Conservation (phyloP, 225 moss, liverwort and hornwort genomes). For the Sphagnum contortum region DNA sequence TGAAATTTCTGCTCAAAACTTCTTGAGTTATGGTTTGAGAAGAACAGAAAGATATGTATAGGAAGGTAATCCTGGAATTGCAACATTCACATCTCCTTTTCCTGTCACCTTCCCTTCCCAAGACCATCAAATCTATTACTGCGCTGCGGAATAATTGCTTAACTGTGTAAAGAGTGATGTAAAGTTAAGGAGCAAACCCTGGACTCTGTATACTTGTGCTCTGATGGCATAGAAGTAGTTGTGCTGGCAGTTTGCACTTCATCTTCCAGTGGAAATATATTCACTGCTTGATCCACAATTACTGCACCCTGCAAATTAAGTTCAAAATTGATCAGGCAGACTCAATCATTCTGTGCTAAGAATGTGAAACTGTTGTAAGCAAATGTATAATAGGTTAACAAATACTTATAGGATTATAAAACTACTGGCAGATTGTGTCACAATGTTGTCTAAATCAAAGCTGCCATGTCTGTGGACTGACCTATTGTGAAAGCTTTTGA, state of each 20-base stretch:
- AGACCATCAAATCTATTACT: not conserved
- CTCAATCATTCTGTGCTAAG: no score
- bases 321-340: no score
- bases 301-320: constrained; percentile 35
- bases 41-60: not conserved
- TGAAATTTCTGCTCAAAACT: no score
- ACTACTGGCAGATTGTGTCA: not conserved
- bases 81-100: no score
- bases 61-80: not conserved
- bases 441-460: not conserved
- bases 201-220: constrained; percentile 23
- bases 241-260: constrained; percentile 31
- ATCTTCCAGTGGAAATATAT: constrained; percentile 39
- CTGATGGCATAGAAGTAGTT: constrained; percentile 20
- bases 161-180: no score
- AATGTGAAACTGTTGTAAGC: no score
- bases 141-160: no score
- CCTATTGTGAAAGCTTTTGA: no score
- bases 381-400: no score
- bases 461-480: no score
- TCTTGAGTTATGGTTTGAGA: not conserved
- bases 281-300: constrained; percentile 45
- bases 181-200: constrained; percentile 8
- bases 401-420: no score
- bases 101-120: no score